phyloP scores from a whole-genome alignment of 202 grass and related monocot species.

The Zoysia matrella region DNA sequence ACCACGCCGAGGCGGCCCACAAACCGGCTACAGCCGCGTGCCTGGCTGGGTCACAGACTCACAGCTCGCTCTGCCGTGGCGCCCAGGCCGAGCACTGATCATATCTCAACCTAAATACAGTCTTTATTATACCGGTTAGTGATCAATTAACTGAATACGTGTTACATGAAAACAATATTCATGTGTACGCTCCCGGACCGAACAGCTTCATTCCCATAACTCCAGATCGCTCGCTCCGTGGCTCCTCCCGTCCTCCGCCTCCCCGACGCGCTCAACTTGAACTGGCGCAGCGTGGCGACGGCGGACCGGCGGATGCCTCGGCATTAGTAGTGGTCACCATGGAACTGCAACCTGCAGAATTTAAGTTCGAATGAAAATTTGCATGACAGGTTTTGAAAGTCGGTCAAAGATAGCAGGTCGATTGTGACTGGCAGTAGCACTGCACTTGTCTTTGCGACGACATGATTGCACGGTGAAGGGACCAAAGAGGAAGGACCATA shows the following conservation, averaged over 20 bases:
- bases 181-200: conserved; percentile 57
- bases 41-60: no score
- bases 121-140: background rate
- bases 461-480: conserved; percentile 29
- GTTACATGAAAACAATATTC: conserved; percentile 5
- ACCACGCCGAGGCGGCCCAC: conserved; percentile 3
- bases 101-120: background rate
- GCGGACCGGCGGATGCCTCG: background rate
- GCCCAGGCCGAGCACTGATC: background rate
- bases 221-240: background rate
- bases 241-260: background rate
- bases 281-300: background rate
- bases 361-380: background rate
- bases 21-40: no score
- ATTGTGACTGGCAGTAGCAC: background rate
- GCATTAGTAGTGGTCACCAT: conserved; percentile 6
- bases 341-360: conserved; percentile 21
- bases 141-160: background rate
- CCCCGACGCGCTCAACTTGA: background rate
- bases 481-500: conserved; percentile 15
- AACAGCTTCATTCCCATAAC: conserved; percentile 62
- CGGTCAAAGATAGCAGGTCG: conserved; percentile 2
- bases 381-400: background rate
- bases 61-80: no score
- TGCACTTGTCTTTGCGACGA: conserved; percentile 10